Evolutionary conservation across 805 yeast species (phyloP).

Genomic region (Candida quercuum): DNA sequence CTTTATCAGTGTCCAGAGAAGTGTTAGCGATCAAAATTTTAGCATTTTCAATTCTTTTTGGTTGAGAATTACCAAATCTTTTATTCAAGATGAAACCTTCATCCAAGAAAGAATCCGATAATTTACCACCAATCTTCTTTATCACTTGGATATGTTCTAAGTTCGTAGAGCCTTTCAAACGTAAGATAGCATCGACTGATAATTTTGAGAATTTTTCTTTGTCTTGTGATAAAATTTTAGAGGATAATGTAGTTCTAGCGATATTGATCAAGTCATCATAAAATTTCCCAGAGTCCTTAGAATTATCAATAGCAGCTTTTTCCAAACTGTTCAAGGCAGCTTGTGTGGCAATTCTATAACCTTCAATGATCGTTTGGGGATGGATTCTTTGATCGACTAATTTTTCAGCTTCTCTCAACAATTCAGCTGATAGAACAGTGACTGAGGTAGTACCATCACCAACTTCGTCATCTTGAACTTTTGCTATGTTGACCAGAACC

Average conservation of each 20-base stretch:
- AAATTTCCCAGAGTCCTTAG: constrained; percentile 61
- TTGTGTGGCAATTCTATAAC: constrained; percentile 81
- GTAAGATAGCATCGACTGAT: constrained; percentile 92
- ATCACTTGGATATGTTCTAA: constrained; percentile 92
- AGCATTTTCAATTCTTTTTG: constrained; percentile 77
- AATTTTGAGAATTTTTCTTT: constrained; percentile 82
- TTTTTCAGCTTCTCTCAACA: constrained; percentile 90
- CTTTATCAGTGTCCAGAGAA: constrained; percentile 95
- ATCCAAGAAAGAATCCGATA: constrained; percentile 88
- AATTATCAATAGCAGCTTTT: constrained; percentile 71
- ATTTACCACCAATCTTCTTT: constrained; percentile 88
- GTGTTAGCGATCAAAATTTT: constrained; percentile 91
- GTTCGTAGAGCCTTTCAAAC: constrained; percentile 81
- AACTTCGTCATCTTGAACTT: constrained; percentile 96
- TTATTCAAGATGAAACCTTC: constrained; percentile 93
- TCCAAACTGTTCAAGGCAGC: constrained; percentile 85
- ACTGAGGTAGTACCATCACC: constrained; percentile 99
- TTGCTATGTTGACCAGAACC: constrained; percentile 87
- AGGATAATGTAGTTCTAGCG: constrained; percentile 89
- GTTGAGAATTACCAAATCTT: constrained; percentile 91
- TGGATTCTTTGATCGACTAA: constrained; percentile 90
- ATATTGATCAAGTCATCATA: constrained; percentile 77
- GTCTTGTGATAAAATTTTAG: constrained; percentile 93
- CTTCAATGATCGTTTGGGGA: constrained; percentile 97
- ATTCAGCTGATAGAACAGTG: constrained; percentile 84